A percentile compares a stretch with the other conserved stretches of the same genome.
Evolutionary conservation across 164 flowering plant species (phyloP).

Genomic region (Vitis amurensis): DNA sequence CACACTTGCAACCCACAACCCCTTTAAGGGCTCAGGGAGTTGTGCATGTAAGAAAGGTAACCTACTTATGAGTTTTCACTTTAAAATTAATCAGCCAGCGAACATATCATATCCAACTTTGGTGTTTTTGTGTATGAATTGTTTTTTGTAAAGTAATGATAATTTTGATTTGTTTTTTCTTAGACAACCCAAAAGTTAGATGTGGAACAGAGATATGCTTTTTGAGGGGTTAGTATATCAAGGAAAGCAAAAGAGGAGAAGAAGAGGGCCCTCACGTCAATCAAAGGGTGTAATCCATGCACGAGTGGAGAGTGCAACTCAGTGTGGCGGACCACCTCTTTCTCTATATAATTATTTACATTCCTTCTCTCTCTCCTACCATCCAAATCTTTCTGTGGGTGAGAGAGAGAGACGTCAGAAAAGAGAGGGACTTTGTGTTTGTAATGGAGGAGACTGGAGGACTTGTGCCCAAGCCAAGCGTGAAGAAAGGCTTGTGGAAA

Average conservation of each 20-base stretch:
- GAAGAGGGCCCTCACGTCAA: neutral
- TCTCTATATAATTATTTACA: neutral
- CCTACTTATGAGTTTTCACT: too few relatives aligned
- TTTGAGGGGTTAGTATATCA: neutral
- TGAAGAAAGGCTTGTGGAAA: slow-evolving; percentile 56
- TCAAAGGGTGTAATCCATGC: neutral
- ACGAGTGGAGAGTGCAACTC: neutral
- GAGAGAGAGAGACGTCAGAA: neutral
- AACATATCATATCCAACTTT: too few relatives aligned
- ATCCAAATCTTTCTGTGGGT: neutral
- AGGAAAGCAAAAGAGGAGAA: neutral
- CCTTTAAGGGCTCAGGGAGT: too few relatives aligned
- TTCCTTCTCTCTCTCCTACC: neutral
- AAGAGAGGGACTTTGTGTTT: slow-evolving; percentile 5
- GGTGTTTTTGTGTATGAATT: too few relatives aligned
- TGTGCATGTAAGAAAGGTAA: too few relatives aligned
- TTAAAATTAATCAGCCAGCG: too few relatives aligned
- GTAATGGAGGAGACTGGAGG: too few relatives aligned
- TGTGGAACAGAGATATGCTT: neutral
- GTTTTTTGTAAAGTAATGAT: too few relatives aligned
- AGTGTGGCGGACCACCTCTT: too few relatives aligned
- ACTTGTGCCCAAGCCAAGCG: slow-evolving; percentile 16
- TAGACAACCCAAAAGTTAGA: neutral
- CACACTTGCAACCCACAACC: too few relatives aligned
- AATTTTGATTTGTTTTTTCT: too few relatives aligned